Evolutionary conservation across 148 eudicot species (phyloP).

Genomic region (Chenopodium album): DNA sequence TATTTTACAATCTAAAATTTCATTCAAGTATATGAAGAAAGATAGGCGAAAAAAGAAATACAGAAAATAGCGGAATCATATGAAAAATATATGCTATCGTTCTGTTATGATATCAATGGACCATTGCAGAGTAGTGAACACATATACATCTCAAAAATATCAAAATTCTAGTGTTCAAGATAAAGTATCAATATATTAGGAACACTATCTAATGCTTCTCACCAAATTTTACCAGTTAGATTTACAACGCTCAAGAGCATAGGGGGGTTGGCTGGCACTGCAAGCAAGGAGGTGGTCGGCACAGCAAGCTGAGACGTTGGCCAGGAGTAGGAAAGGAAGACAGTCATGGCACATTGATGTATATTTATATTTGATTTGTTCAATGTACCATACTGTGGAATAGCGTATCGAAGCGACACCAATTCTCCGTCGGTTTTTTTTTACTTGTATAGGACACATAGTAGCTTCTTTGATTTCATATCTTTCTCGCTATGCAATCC

Average conservation of each 20-base stretch:
- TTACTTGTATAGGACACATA: background rate
- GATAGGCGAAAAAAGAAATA: background rate
- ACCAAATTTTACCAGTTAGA: background rate
- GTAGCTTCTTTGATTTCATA: conserved; percentile 12
- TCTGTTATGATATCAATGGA: background rate
- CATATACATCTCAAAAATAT: background rate
- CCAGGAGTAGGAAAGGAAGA: background rate
- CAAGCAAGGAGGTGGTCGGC: background rate
- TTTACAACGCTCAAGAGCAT: conserved; percentile 8
- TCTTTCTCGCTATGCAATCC: background rate
- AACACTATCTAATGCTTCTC: background rate
- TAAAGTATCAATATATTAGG: background rate
- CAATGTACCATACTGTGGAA: background rate
- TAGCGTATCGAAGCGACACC: background rate
- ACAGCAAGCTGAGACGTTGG: background rate
- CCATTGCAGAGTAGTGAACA: background rate
- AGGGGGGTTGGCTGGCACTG: background rate
- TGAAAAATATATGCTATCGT: background rate
- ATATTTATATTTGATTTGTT: conserved; percentile 3
- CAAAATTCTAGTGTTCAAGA: background rate
- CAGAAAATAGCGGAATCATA: background rate
- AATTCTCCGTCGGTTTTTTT: background rate
- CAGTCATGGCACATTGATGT: background rate
- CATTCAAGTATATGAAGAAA: background rate
- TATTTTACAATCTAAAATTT: background rate